These are phyloP conservation scores for Danielia oregonensis DNA, from an alignment of 805 yeast genomes.

Conservation along the genomic window DNA sequence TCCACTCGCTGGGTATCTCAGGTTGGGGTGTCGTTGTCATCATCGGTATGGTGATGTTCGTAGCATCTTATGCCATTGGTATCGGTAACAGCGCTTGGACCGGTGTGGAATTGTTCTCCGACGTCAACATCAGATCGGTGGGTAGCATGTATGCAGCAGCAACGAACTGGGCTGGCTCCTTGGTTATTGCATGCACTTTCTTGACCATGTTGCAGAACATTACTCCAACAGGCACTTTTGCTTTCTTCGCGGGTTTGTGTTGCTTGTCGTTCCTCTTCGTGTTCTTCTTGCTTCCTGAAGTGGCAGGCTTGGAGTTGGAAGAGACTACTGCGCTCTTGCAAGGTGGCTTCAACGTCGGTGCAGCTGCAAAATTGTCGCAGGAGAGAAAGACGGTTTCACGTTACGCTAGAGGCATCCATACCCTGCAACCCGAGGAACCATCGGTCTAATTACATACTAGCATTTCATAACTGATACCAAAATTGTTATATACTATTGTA, in stretches of 20 bases:
- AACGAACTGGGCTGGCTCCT: constrained; percentile 92
- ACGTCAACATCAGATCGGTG: constrained; percentile 80
- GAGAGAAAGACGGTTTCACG: constrained; percentile 27
- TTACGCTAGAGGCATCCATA: too few relatives aligned
- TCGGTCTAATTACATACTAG: constrained; percentile 1
- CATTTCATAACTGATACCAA: neutral
- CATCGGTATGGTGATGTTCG: constrained; percentile 79
- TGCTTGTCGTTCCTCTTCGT: constrained; percentile 68
- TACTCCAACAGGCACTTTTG: constrained; percentile 93
- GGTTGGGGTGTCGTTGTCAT: constrained; percentile 90
- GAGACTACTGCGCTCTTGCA: constrained; percentile 80
- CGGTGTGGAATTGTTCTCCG: constrained; percentile 92
- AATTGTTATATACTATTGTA: too few relatives aligned
- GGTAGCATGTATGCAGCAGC: constrained; percentile 92
- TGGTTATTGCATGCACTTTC: constrained; percentile 86
- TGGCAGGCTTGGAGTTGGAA: constrained; percentile 84
- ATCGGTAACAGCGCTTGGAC: constrained; percentile 99
- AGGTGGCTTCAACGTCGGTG: constrained; percentile 81
- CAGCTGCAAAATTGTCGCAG: constrained; percentile 35
- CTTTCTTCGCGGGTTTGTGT: constrained; percentile 82
- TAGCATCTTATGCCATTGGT: constrained; percentile 89
- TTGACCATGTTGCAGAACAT: constrained; percentile 90
- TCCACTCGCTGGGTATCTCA: constrained; percentile 45
- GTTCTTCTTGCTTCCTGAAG: constrained; percentile 86
- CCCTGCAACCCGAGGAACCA: too few relatives aligned